These are phyloP conservation scores for Osmanthus fragrans DNA, from an alignment of 257 asterid genomes.

Conservation along the genomic window DNA sequence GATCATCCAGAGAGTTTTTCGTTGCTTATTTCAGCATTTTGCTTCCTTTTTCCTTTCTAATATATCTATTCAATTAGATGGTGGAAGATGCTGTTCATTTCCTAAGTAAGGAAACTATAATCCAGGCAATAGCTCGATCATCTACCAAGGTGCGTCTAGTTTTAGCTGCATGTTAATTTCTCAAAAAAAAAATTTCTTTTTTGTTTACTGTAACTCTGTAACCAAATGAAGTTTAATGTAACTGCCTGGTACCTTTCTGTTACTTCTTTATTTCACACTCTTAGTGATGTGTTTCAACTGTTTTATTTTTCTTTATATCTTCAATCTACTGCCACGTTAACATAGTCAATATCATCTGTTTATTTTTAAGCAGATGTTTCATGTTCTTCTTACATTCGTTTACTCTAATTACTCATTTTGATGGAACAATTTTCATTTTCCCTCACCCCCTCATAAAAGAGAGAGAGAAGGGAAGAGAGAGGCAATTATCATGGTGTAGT, in stretches of 20 bases:
- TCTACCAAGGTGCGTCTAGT: slow-evolving; percentile 79
- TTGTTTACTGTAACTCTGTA: not conserved
- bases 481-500: not conserved
- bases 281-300: not conserved
- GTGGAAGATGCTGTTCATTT: slow-evolving; percentile 99
- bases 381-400: not conserved
- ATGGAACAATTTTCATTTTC: not conserved
- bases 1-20: not conserved
- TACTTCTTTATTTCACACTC: not conserved
- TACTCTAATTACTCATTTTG: not conserved
- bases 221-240: not conserved
- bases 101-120: slow-evolving; percentile 87
- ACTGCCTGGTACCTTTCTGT: not conserved
- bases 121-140: slow-evolving; percentile 95
- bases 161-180: not conserved
- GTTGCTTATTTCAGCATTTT: slow-evolving; percentile 4
- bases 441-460: not conserved
- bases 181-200: not conserved
- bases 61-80: slow-evolving; percentile 52
- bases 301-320: not conserved
- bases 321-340: not conserved
- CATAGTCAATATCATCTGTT: not conserved
- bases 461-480: too few relatives aligned
- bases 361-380: not conserved
- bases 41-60: slow-evolving; percentile 15